phyloP scores from a whole-genome alignment of 306 rosid species.

The Nissolia schottii region DNA sequence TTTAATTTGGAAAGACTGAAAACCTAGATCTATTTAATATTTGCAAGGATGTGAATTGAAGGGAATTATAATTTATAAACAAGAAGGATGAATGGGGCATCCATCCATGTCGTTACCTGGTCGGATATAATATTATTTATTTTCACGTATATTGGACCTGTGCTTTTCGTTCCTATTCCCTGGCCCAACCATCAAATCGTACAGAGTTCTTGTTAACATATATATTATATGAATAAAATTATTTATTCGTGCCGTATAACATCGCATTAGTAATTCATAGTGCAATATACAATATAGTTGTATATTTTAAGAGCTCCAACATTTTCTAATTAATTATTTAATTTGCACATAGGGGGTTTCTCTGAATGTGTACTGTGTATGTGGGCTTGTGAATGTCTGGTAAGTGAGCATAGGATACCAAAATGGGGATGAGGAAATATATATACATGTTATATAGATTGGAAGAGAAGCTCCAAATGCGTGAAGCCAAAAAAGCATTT shows the following conservation, averaged over 20 bases:
- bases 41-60: background rate
- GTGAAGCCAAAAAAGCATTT: slow-evolving; percentile 54
- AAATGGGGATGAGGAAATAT: slow-evolving; percentile 39
- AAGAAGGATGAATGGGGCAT: background rate
- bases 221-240: background rate
- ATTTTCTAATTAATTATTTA: background rate
- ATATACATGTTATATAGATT: slow-evolving; percentile 24
- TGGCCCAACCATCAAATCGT: slow-evolving; percentile 13
- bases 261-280: too few species aligned
- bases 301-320: too few species aligned
- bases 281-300: too few species aligned
- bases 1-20: background rate
- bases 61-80: background rate
- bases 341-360: slow-evolving; percentile 26
- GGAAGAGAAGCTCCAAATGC: slow-evolving; percentile 40
- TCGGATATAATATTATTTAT: slow-evolving; percentile 26
- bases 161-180: slow-evolving; percentile 26
- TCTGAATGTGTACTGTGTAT: slow-evolving; percentile 18
- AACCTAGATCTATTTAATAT: background rate
- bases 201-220: slow-evolving; percentile 4
- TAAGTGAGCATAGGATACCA: slow-evolving; percentile 44
- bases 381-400: slow-evolving; percentile 26
- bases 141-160: background rate
- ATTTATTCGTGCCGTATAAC: background rate
- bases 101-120: slow-evolving; percentile 30